These are phyloP conservation scores for Penicillium sp. DNA, from an alignment of 2,329 filamentous ascomycete species.

Conservation along the genomic window DNA sequence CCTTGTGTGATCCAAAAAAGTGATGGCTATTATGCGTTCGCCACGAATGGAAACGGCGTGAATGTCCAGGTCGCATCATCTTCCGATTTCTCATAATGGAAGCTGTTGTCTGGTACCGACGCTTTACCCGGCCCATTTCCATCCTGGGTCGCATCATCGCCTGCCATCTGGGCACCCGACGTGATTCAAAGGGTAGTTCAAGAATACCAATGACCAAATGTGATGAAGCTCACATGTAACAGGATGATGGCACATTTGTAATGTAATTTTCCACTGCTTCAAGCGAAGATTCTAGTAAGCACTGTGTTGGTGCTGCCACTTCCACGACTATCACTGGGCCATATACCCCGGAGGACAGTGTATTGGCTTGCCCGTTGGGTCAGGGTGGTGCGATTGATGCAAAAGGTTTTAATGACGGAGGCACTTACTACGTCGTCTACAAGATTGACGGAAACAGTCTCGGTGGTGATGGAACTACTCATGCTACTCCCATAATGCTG, in stretches of 20 bases:
- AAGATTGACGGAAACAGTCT: constrained; percentile 63
- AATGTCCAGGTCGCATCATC: constrained; percentile 56
- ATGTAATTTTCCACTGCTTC: constrained; percentile 58
- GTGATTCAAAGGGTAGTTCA: constrained; percentile 46
- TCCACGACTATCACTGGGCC: constrained; percentile 50
- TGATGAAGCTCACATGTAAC: background rate
- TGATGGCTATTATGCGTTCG: constrained; percentile 58
- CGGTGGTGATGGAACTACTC: constrained; percentile 41
- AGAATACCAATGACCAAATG: background rate
- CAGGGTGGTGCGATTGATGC: constrained; percentile 62
- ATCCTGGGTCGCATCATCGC: constrained; percentile 50
- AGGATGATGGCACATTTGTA: constrained; percentile 49
- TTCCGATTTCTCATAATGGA: constrained; percentile 47
- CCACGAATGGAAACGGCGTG: constrained; percentile 48
- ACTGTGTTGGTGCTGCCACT: constrained; percentile 59
- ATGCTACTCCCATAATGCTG: constrained; percentile 58
- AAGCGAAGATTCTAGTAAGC: constrained; percentile 37
- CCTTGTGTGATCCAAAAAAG: constrained; percentile 52
- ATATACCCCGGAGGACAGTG: constrained; percentile 46
- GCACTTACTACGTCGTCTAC: constrained; percentile 58
- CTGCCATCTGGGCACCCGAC: constrained; percentile 60
- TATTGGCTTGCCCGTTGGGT: constrained; percentile 52
- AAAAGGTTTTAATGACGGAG: constrained; percentile 56
- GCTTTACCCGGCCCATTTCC: constrained; percentile 50
- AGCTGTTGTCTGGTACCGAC: constrained; percentile 50